Conservation (phyloP, 495 filamentous ascomycete species). For the Amorphotheca resinae region DNA sequence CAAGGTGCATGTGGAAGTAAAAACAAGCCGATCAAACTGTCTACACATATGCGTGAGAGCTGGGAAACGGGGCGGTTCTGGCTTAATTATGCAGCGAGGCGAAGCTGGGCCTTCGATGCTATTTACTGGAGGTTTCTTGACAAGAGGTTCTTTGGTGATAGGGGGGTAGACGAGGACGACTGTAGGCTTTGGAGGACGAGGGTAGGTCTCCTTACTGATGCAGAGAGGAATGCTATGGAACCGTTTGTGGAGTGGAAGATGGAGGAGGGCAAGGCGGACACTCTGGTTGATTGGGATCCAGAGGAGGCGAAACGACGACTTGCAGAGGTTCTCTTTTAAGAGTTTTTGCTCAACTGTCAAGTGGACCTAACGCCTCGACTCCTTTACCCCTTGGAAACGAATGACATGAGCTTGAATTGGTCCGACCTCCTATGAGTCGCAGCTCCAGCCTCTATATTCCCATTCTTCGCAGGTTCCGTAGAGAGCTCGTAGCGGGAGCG, state of each 20-base stretch:
- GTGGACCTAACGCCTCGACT: too few relatives aligned
- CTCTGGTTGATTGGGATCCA: slow-evolving; percentile 16
- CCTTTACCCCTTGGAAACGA: too few relatives aligned
- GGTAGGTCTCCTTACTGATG: slow-evolving; percentile 13
- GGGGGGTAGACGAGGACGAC: background rate
- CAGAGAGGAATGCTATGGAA: slow-evolving; percentile 17
- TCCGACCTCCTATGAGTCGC: background rate
- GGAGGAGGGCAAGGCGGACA: slow-evolving; percentile 12
- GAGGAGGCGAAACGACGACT: slow-evolving; percentile 10
- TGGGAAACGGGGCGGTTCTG: slow-evolving; percentile 23
- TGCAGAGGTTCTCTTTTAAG: slow-evolving; percentile 4
- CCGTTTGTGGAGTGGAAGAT: slow-evolving; percentile 18
- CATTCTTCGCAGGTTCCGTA: too few relatives aligned
- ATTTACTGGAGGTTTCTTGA: slow-evolving; percentile 8
- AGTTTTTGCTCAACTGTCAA: too few relatives aligned
- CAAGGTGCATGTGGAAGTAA: too few relatives aligned
- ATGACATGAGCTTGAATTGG: too few relatives aligned
- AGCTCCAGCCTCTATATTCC: background rate
- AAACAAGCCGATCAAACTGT: slow-evolving; percentile 5
- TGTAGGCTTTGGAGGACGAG: slow-evolving; percentile 13
- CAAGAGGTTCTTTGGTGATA: slow-evolving; percentile 5
- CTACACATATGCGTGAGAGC: slow-evolving; percentile 21
- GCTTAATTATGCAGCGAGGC: slow-evolving; percentile 22
- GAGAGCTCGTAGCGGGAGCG: background rate
- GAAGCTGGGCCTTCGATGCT: slow-evolving; percentile 7